Base-by-base conservation (phyloP, 2,329 filamentous ascomycete species). In the Colletotrichum shisoi region DNA sequence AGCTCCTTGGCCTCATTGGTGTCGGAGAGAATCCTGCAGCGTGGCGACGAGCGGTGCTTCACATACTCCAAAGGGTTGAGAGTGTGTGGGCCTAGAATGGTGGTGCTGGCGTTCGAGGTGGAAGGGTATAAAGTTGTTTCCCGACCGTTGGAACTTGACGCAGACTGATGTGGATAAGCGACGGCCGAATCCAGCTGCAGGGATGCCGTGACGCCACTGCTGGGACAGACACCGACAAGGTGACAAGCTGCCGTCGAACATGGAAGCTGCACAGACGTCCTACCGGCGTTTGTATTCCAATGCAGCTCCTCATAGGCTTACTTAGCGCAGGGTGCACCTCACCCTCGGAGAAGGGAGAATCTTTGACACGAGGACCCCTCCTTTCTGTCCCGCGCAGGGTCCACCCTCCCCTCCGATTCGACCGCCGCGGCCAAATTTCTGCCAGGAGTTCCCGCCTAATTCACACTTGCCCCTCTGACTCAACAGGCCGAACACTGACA, bases 1-100 rank as follows among this genome's bases (percentile, higher is more conserved):
- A 79, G 79, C 81, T 76, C 71, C 67, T 64, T 68, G 70, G 57
- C 72, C 70, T 73, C 74, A 77, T 77, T 70, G 70, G 71, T 69
- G 58, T 69, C 49, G 49, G 48, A 45, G 42, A 34, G 17, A 42
- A 51, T 59, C 60, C 51, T 68, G 40, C 61, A 57, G 60, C 60
- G 46, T 57, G 44, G 42, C 37, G 27, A 17, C 9, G 44, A 45
- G 64, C 58, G 58, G 34, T 24, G 46, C 57, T 63, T 68, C 48
- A 67, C 67, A 69, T 69, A 54, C 40, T 69, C 48, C 53, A 60
- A 48, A 24, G 37, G 27, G 2, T 31, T 31, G 27, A 40, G 17
- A 40, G 31, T 44, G 21, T 12, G n/a, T 39, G 15, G 44, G 63
- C 54, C 17, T 7, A 6, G 31, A 31, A 9, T 37, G 31, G 7